These are phyloP conservation scores for Paraphaeosphaeria sporulosa DNA, from an alignment of 2,329 filamentous ascomycete genomes.

Conservation along the genomic window DNA sequence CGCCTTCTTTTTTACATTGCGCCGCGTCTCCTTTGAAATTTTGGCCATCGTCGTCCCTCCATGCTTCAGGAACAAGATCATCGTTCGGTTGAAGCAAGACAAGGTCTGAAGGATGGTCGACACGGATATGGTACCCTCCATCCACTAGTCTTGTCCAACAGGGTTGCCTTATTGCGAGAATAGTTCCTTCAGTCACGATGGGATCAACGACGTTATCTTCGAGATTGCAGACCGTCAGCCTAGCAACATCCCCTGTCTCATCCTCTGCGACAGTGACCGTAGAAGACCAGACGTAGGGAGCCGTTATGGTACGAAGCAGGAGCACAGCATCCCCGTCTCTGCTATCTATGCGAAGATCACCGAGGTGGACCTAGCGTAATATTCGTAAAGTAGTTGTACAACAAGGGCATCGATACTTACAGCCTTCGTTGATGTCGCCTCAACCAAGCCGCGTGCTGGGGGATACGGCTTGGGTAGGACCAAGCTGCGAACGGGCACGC, in stretches of 20 bases:
- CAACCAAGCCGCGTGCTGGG: conserved; percentile 21
- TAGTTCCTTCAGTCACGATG: conserved; percentile 20
- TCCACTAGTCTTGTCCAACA: conserved; percentile 26
- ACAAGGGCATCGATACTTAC: background rate
- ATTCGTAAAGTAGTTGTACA: background rate
- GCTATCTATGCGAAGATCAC: conserved; percentile 18
- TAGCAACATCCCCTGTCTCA: conserved; percentile 23
- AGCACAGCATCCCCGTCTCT: conserved; percentile 19
- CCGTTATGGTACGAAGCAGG: conserved; percentile 26
- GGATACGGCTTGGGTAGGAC: conserved; percentile 31
- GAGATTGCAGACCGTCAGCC: conserved; percentile 33
- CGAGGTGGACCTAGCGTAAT: conserved; percentile 16
- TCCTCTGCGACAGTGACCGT: conserved; percentile 31
- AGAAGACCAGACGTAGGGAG: conserved; percentile 32
- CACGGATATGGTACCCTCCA: conserved; percentile 28
- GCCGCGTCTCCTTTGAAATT: conserved; percentile 7
- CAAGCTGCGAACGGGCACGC: conserved; percentile 23
- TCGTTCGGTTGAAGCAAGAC: conserved; percentile 19
- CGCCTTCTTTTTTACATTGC: conserved; percentile 34
- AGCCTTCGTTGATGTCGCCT: conserved; percentile 8
- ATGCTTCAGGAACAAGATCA: conserved; percentile 18
- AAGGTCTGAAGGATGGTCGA: conserved; percentile 36
- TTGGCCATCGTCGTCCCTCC: conserved; percentile 13
- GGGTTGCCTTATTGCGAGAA: conserved; percentile 31
- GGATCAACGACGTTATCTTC: conserved; percentile 33